phyloP scores from a whole-genome alignment of 2,329 filamentous ascomycete species.

The Trichoderma hamatum region DNA sequence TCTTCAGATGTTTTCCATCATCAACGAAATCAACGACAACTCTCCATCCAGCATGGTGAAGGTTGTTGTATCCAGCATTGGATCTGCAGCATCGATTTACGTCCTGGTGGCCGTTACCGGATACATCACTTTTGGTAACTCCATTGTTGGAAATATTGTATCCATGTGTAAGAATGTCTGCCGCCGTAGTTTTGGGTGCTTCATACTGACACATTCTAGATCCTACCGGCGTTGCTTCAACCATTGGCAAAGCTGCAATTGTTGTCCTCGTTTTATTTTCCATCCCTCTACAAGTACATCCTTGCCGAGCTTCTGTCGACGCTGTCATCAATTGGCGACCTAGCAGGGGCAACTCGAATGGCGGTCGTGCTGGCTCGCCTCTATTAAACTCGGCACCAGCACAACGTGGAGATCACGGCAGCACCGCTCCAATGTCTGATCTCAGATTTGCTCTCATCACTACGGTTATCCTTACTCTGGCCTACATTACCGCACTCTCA shows the following conservation, averaged over 20 bases:
- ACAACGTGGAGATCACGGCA: constrained; percentile 54
- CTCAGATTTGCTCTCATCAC: constrained; percentile 87
- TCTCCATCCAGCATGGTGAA: constrained; percentile 72
- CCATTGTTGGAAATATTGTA: constrained; percentile 89
- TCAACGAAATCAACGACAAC: constrained; percentile 91
- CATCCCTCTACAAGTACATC: constrained; percentile 92
- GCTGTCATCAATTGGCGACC: constrained; percentile 94
- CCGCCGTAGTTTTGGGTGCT: not conserved
- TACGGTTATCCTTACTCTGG: constrained; percentile 78
- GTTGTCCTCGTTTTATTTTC: constrained; percentile 96
- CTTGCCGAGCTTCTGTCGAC: constrained; percentile 91
- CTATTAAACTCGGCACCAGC: constrained; percentile 45
- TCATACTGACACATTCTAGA: constrained; percentile 38
- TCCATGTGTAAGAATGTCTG: constrained; percentile 71
- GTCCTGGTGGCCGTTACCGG: constrained; percentile 91
- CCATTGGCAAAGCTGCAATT: constrained; percentile 92
- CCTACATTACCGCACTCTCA: constrained; percentile 87
- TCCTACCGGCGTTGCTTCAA: constrained; percentile 67
- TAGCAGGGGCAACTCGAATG: constrained; percentile 45
- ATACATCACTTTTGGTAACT: constrained; percentile 92
- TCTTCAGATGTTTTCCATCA: constrained; percentile 90
- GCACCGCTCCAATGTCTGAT: constrained; percentile 73
- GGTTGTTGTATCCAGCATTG: constrained; percentile 83
- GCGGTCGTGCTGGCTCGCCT: constrained; percentile 45
- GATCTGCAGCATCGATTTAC: constrained; percentile 84